Evolutionary conservation across 371 early-diverging fungal genomes (phyloP).

Genomic region (Rhizopus arrhizus): DNA sequence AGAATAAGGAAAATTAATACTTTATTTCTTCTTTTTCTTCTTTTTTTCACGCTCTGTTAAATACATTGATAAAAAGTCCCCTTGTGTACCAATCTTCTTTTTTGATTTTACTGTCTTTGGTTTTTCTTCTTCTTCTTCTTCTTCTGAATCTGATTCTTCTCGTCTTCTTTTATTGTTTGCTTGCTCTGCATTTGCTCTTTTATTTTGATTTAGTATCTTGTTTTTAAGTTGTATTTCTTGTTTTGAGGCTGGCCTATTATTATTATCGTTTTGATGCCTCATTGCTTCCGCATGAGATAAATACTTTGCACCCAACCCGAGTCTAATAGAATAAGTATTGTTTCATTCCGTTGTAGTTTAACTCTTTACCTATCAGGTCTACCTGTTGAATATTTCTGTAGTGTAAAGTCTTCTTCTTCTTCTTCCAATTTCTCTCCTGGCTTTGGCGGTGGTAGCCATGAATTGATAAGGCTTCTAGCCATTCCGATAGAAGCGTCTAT

Average conservation of each 20-base stretch:
- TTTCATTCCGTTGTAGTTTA: background rate
- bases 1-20: background rate
- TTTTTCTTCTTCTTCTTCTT: slow-evolving; percentile 52
- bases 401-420: slow-evolving; percentile 37
- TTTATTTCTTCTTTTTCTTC: slow-evolving; percentile 53
- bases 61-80: slow-evolving; percentile 62
- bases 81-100: slow-evolving; percentile 34
- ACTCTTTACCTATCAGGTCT: slow-evolving; percentile 49
- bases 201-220: slow-evolving; percentile 54
- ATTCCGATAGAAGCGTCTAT: slow-evolving; percentile 52
- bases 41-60: slow-evolving; percentile 53
- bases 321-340: slow-evolving; percentile 27
- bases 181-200: slow-evolving; percentile 34
- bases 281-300: slow-evolving; percentile 61
- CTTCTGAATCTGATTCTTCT: slow-evolving; percentile 20
- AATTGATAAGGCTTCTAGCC: slow-evolving; percentile 44
- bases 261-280: slow-evolving; percentile 40
- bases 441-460: slow-evolving; percentile 49
- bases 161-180: slow-evolving; percentile 15
- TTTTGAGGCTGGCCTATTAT: slow-evolving; percentile 33
- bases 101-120: slow-evolving; percentile 21
- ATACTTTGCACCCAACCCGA: slow-evolving; percentile 63
- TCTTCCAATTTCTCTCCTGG: slow-evolving; percentile 41
- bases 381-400: slow-evolving; percentile 40
- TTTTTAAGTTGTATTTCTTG: slow-evolving; percentile 44